Conservation (phyloP, 2,329 filamentous ascomycete species). For the Fusarium paranaense region DNA sequence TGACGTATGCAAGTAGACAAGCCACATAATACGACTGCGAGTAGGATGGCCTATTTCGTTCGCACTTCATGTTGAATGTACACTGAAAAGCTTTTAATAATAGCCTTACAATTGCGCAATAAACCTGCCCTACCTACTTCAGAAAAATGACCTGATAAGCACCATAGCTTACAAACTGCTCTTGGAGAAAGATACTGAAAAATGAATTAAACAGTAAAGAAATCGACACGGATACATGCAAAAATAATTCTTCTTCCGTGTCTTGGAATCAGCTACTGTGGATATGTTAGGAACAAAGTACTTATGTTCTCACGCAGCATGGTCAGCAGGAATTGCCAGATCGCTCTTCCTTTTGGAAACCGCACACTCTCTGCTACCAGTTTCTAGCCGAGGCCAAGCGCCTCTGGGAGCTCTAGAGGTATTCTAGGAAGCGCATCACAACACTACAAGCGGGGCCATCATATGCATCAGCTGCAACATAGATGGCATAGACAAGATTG, state of each 20-base stretch:
- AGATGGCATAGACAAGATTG: neutral
- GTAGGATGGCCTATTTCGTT: too few species aligned
- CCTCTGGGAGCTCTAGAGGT: neutral
- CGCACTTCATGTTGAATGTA: too few species aligned
- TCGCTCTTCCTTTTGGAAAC: neutral
- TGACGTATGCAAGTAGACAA: too few species aligned
- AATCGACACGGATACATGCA: neutral
- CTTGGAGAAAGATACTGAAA: neutral
- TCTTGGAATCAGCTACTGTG: neutral
- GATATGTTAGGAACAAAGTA: neutral
- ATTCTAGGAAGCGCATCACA: neutral
- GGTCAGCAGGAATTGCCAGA: neutral
- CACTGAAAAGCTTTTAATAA: too few species aligned
- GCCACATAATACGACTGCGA: too few species aligned
- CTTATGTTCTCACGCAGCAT: neutral
- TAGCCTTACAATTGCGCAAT: too few species aligned
- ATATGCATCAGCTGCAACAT: neutral
- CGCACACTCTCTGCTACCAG: neutral
- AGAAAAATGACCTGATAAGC: neutral
- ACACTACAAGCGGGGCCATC: neutral
- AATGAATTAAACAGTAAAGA: neutral
- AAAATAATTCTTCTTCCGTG: neutral
- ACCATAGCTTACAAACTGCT: neutral
- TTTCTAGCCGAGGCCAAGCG: neutral
- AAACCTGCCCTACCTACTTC: neutral